Percentiles rank a stretch among this genome's conserved stretches.
Evolutionary conservation across 2,329 filamentous ascomycete genomes (phyloP).

Genomic region (Arthrobotrys sinensis): DNA sequence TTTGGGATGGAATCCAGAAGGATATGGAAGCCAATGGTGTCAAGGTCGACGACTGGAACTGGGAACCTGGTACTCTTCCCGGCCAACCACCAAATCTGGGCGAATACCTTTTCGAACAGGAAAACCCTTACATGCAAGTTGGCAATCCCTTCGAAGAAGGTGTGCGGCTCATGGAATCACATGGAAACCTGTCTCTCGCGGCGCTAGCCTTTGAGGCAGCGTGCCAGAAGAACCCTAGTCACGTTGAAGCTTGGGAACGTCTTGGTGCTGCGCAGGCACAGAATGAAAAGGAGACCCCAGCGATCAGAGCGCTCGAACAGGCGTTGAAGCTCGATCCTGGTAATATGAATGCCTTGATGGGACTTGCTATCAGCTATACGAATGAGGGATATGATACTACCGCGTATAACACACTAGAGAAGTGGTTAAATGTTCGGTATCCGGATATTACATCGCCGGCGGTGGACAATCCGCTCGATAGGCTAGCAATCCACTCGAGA

Average conservation of each 20-base stretch:
- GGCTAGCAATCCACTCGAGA: conserved; percentile 87
- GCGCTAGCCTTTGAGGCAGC: conserved; percentile 96
- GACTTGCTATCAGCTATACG: conserved; percentile 94
- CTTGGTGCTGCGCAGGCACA: conserved; percentile 94
- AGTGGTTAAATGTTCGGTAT: conserved; percentile 97
- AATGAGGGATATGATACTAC: conserved; percentile 99
- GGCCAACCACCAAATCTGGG: conserved; percentile 78
- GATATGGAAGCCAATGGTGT: conserved; percentile 74
- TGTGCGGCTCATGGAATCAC: conserved; percentile 90
- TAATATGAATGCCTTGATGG: conserved; percentile 93
- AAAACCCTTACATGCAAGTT: conserved; percentile 88
- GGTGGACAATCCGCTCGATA: conserved; percentile 92
- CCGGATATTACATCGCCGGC: conserved; percentile 82
- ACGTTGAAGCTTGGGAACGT: conserved; percentile 93
- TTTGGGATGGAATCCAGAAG: conserved; percentile 84
- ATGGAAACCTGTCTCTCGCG: conserved; percentile 92
- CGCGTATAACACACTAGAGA: conserved; percentile 94
- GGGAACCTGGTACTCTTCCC: conserved; percentile 70
- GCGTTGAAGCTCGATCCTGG: conserved; percentile 88
- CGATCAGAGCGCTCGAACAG: conserved; percentile 92
- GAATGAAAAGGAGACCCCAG: conserved; percentile 97
- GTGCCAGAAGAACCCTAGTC: conserved; percentile 87
- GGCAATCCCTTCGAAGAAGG: conserved; percentile 93
- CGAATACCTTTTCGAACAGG: conserved; percentile 93
- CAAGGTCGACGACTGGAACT: conserved; percentile 87